Conservation (phyloP, 176 grass and related monocot genomes). For the Avena atlantica region DNA sequence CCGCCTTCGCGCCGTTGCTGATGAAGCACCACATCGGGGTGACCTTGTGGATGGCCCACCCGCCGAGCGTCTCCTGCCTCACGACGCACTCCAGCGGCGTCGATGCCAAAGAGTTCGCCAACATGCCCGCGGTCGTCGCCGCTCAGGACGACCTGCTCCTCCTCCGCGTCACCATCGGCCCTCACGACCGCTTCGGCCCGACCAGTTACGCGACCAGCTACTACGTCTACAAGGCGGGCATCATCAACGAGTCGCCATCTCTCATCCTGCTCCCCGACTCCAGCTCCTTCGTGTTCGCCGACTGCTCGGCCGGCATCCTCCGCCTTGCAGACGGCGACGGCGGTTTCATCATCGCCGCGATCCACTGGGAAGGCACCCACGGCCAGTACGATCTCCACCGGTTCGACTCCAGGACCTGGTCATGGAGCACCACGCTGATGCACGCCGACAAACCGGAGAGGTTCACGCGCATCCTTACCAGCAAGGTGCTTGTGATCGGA, state of each 20-base stretch:
- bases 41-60: background rate
- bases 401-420: background rate
- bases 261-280: no score
- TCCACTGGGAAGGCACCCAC: background rate
- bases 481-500: background rate
- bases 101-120: background rate
- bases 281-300: no score
- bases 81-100: background rate
- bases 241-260: no score
- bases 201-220: no score
- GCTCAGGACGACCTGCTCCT: background rate
- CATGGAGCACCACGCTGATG: slow-evolving; percentile 23
- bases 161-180: background rate
- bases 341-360: background rate
- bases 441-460: background rate
- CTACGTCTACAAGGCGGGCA: background rate
- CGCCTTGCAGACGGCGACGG: background rate
- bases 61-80: background rate
- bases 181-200: no score
- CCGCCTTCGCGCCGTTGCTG: background rate
- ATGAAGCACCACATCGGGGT: background rate
- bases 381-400: background rate
- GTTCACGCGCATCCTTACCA: background rate
- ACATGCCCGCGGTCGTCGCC: background rate
- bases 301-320: background rate